Conservation (phyloP, 2,329 filamentous ascomycete genomes). For the Tolypocladium guangdongense region DNA sequence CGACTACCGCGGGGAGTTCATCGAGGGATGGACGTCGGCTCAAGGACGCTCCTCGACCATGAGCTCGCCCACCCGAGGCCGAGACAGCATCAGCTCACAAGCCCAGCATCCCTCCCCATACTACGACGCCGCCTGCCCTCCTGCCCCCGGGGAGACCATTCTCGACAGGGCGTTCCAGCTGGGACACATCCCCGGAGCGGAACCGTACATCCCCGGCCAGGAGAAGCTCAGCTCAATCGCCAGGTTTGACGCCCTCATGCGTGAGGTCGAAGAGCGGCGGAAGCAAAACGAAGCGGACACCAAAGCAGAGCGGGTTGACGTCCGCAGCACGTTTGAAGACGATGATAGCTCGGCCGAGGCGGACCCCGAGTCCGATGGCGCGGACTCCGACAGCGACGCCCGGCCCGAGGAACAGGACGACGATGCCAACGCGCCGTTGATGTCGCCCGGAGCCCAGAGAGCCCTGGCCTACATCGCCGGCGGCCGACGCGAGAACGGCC, state of each 20-base stretch:
- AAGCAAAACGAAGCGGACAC: conserved; percentile 26
- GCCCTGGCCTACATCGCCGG: conserved; percentile 40
- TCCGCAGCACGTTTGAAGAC: conserved; percentile 40
- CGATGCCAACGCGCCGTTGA: conserved; percentile 17
- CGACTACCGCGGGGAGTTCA: conserved; percentile 43
- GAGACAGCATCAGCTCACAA: conserved; percentile 44
- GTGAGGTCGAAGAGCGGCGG: conserved; percentile 43
- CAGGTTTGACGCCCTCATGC: conserved; percentile 56
- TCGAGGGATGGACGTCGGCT: conserved; percentile 49
- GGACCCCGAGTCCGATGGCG: conserved; percentile 26
- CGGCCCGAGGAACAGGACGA: conserved; percentile 21
- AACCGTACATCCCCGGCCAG: conserved; percentile 41
- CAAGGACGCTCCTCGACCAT: conserved; percentile 48
- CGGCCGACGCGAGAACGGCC: conserved; percentile 14
- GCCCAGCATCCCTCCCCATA: conserved; percentile 25
- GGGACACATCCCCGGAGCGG: conserved; percentile 50
- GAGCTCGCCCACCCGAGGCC: conserved; percentile 43
- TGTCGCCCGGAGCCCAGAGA: conserved; percentile 35
- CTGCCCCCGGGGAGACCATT: conserved; percentile 50
- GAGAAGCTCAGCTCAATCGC: conserved; percentile 55
- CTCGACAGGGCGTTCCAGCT: conserved; percentile 56
- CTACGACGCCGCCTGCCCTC: conserved; percentile 37
- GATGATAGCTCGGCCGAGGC: conserved; percentile 34
- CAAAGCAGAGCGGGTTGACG: conserved; percentile 20
- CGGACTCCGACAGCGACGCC: conserved; percentile 29